Conservation (phyloP, 176 grass and related monocot species). For the Musa acuminata region DNA sequence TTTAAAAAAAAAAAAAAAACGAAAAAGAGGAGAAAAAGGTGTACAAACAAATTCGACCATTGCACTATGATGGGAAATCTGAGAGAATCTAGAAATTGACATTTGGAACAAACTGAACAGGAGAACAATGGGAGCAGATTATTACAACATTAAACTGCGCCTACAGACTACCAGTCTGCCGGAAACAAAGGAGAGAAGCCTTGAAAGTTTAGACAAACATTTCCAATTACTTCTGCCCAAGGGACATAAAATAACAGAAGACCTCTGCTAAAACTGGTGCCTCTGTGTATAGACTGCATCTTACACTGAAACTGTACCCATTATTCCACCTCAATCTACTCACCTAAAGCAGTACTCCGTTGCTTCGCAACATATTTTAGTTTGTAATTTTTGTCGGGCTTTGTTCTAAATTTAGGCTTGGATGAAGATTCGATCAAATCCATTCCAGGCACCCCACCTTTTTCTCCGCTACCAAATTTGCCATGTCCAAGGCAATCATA, state of each 20-base stretch:
- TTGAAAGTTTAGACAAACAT: background rate
- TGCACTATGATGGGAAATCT: no score
- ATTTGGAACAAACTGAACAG: no score
- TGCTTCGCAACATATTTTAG: conserved; percentile 16
- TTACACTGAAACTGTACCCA: conserved; percentile 5
- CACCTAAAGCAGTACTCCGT: conserved; percentile 6
- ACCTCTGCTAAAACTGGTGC: conserved; percentile 25
- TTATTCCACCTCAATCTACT: background rate
- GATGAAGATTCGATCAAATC: background rate
- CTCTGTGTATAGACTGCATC: conserved; percentile 8
- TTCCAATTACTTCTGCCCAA: background rate
- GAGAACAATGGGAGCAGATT: no score
- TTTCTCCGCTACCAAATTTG: conserved; percentile 10
- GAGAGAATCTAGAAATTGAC: no score
- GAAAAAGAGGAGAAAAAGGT: no score
- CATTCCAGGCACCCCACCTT: background rate
- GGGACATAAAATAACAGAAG: conserved; percentile 16
- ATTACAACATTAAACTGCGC: no score
- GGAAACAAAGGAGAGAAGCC: background rate
- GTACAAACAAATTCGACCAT: no score
- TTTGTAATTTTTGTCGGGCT: conserved; percentile 15
- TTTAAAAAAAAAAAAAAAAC: no score
- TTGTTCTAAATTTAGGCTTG: conserved; percentile 22
- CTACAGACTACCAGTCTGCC: no score
- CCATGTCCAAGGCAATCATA: background rate